Evolutionary conservation across 306 rosid species (phyloP).

Genomic region (Astragalus membranaceus): DNA sequence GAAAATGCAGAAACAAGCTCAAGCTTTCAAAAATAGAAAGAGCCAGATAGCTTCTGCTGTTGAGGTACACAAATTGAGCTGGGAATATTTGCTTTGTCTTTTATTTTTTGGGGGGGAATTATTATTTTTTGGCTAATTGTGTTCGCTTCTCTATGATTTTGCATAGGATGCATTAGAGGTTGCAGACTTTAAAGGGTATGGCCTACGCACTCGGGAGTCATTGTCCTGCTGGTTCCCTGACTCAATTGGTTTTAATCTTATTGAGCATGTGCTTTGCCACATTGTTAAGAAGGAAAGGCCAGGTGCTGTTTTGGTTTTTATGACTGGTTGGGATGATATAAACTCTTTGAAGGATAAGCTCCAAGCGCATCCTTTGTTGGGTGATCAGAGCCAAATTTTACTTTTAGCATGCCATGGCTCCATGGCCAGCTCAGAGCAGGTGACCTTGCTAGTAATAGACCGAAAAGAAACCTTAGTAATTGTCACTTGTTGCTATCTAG

Average conservation of each 20-base stretch:
- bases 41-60: conserved; percentile 87
- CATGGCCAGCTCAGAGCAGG: conserved; percentile 98
- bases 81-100: neutral
- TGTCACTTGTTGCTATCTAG: conserved; percentile 7
- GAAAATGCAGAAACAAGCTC: conserved; percentile 89
- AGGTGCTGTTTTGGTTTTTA: conserved; percentile 86
- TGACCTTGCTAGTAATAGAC: conserved; percentile 25
- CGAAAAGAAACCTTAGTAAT: neutral
- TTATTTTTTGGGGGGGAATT: neutral
- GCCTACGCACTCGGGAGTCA: conserved; percentile 62
- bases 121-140: neutral
- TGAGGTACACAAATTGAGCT: conserved; percentile 45
- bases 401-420: conserved; percentile 93
- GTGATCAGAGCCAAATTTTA: conserved; percentile 61
- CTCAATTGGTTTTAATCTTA: conserved; percentile 80
- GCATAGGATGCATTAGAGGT: conserved; percentile 67
- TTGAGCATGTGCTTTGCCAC: conserved; percentile 68
- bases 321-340: conserved; percentile 99
- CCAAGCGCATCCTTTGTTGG: conserved; percentile 74
- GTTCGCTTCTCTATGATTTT: conserved; percentile 24
- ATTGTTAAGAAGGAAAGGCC: conserved; percentile 73
- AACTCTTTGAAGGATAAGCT: conserved; percentile 76
- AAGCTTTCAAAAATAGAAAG: conserved; percentile 67
- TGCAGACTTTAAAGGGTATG: conserved; percentile 61
- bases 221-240: conserved; percentile 87